Evolutionary conservation across 257 asterid species (phyloP).

Genomic region (Scutellaria barbata): DNA sequence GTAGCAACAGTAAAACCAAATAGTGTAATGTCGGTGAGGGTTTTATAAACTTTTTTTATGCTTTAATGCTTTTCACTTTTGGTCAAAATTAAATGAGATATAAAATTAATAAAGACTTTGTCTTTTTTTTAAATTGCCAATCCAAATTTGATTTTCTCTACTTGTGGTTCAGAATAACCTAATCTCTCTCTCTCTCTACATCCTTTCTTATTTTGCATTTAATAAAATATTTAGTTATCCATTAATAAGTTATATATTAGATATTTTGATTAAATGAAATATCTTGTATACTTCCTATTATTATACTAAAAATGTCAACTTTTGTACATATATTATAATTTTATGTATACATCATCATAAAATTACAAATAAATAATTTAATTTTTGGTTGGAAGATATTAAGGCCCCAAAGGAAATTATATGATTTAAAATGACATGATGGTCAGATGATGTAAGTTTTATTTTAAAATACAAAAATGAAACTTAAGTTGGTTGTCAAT

Average conservation of each 20-base stretch:
- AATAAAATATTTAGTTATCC: background rate
- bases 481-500: slow-evolving; percentile 35
- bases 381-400: slow-evolving; percentile 1
- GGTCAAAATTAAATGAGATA: slow-evolving; percentile 22
- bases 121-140: background rate
- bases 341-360: background rate
- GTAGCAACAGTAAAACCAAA: background rate
- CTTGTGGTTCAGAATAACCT: slow-evolving; percentile 2
- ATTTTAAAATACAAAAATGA: background rate
- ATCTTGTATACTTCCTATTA: background rate
- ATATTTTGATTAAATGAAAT: background rate
- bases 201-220: background rate
- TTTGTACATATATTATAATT: background rate
- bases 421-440: background rate
- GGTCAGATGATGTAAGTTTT: background rate
- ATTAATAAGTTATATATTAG: background rate
- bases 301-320: background rate
- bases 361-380: background rate
- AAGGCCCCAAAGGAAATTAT: slow-evolving; percentile 22
- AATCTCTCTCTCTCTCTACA: background rate
- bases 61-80: background rate
- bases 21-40: slow-evolving; percentile 31
- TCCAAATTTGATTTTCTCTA: slow-evolving; percentile 4
- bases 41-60: background rate
- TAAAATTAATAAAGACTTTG: background rate